These are phyloP conservation scores for Sarcodon sp. DNA, from an alignment of 768 basidiomycete genomes.

Conservation along the genomic window DNA sequence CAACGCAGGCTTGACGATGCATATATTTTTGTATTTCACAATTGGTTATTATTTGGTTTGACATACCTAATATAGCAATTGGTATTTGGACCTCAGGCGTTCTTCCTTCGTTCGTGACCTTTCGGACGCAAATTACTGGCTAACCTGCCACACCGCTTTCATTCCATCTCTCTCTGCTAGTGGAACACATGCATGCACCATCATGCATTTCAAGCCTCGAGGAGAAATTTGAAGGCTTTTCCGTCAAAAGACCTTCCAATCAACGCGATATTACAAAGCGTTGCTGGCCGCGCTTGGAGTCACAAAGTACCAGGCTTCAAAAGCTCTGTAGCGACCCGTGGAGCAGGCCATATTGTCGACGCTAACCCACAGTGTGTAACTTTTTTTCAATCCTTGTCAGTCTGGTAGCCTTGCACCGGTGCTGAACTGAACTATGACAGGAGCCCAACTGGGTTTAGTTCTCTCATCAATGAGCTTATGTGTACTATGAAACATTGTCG, in stretches of 20 bases:
- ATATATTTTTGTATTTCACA: not conserved
- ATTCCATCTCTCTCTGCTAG: conserved; percentile 3
- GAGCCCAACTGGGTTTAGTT: no score
- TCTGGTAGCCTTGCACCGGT: no score
- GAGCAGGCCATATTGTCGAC: no score
- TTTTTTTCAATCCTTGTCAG: no score
- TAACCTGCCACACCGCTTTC: conserved; percentile 5
- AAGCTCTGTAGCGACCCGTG: no score
- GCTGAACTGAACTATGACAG: no score
- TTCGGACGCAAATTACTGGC: not conserved
- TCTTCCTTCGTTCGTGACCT: conserved; percentile 1
- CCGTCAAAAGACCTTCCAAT: conserved; percentile 13
- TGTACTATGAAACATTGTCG: no score
- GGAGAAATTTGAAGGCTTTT: not conserved
- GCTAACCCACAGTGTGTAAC: no score
- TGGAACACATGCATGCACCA: conserved; percentile 24
- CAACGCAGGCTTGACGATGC: not conserved
- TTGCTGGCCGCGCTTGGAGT: conserved; percentile 34
- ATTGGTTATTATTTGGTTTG: conserved; percentile 1
- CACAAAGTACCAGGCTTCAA: conserved; percentile 5
- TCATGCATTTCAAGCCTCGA: conserved; percentile 20
- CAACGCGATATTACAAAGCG: conserved; percentile 28
- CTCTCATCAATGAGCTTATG: no score
- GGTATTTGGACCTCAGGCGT: not conserved
- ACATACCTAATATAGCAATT: conserved; percentile 1